Evolutionary conservation across 2,329 filamentous ascomycete genomes (phyloP).

Genomic region (Dactylellina haptotyla): DNA sequence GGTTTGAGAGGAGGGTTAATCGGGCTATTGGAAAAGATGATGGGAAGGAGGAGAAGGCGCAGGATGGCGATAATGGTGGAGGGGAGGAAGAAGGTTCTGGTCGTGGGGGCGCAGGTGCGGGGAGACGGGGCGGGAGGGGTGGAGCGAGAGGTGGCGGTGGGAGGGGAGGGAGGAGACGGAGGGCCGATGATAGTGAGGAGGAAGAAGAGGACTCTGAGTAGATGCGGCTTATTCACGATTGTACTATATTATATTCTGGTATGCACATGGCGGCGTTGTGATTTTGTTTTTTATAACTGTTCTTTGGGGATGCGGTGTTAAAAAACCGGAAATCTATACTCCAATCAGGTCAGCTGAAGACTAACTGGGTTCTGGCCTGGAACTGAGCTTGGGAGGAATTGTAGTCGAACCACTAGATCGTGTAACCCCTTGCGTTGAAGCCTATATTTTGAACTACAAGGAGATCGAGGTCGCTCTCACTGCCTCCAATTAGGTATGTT

Average conservation of each 20-base stretch:
- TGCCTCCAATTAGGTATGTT: no score
- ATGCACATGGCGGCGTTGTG: neutral
- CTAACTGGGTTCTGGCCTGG: no score
- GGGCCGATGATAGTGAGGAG: slow-evolving; percentile 20
- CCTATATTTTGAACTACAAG: no score
- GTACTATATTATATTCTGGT: no score
- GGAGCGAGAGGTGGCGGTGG: neutral
- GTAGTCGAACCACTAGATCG: no score
- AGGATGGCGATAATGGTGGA: neutral
- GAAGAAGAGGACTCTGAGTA: slow-evolving; percentile 12
- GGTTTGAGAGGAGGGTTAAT: slow-evolving; percentile 39
- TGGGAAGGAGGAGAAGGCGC: neutral
- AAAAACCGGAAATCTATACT: no score
- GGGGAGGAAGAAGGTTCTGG: slow-evolving; percentile 13
- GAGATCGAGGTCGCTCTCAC: no score
- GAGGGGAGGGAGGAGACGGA: slow-evolving; percentile 6
- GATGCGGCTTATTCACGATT: neutral
- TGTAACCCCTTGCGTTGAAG: no score
- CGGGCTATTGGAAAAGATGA: slow-evolving; percentile 42
- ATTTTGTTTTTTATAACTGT: neutral
- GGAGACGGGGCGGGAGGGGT: slow-evolving; percentile 1
- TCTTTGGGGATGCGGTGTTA: no score
- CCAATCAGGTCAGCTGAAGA: no score
- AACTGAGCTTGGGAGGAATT: no score
- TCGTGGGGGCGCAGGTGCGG: neutral